Percentiles rank a stretch among this genome's conserved stretches.
These are phyloP conservation scores for Alternaria tenuissima DNA, from an alignment of 2,329 filamentous ascomycete species.

Conservation along the genomic window DNA sequence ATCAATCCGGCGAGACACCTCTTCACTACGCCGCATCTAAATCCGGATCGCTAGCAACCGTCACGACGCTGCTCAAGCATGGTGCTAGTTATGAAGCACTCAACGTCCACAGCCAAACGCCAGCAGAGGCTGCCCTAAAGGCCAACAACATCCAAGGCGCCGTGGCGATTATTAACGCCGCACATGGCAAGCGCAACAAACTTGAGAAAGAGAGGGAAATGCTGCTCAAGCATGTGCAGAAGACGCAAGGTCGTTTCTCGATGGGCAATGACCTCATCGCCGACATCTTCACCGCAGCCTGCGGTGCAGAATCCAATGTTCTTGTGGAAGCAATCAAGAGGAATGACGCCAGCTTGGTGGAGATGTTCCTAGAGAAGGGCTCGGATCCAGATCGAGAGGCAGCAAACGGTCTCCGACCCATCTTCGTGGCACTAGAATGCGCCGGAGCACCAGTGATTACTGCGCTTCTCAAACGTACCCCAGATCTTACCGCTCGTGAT, in stretches of 20 bases:
- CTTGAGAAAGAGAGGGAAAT: conserved; percentile 44
- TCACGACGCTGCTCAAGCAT: conserved; percentile 35
- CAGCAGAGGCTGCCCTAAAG: conserved; percentile 40
- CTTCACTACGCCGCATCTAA: conserved; percentile 46
- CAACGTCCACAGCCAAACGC: conserved; percentile 30
- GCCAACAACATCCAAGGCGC: conserved; percentile 40
- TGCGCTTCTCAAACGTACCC: conserved; percentile 38
- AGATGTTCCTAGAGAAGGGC: conserved; percentile 43
- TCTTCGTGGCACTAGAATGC: conserved; percentile 41
- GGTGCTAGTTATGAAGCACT: conserved; percentile 39
- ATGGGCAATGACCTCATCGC: conserved; percentile 45
- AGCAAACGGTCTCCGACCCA: conserved; percentile 32
- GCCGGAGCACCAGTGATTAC: conserved; percentile 36
- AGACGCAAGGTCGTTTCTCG: conserved; percentile 36
- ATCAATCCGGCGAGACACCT: conserved; percentile 37
- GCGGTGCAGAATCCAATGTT: conserved; percentile 44
- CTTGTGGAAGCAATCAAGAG: conserved; percentile 45
- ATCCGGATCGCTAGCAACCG: conserved; percentile 30
- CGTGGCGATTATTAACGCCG: conserved; percentile 43
- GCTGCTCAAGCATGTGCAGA: conserved; percentile 42
- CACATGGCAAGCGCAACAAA: conserved; percentile 34
- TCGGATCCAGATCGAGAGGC: conserved; percentile 40
- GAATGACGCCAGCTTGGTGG: conserved; percentile 35
- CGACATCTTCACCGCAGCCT: conserved; percentile 44
- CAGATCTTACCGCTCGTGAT: conserved; percentile 37